Base-by-base conservation (phyloP, 1,284 basidiomycete species). In the Tilletia walkeri region DNA sequence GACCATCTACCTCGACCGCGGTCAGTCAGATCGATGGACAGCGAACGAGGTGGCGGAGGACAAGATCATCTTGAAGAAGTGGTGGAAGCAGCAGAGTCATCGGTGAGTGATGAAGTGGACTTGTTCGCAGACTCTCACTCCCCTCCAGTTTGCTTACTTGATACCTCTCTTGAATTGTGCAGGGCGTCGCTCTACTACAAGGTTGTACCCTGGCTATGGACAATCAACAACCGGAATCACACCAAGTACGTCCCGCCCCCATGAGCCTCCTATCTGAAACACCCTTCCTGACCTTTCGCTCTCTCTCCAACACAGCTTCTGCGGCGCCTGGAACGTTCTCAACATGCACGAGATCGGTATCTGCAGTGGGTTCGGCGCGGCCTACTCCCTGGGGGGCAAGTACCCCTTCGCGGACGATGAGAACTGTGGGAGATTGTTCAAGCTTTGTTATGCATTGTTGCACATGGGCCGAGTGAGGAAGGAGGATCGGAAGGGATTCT, bases 21-120 rank as follows among this genome's bases (percentile, higher is more conserved):
- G 86, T 36, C 86, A 85, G 48, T 81, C 85, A 59, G 68, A 86
- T 2, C 81, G 86, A 49, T 89, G 88, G 88, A 88, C 87, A 2
- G 85, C 85, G 71, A 82, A 83, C 56, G 88, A 88, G 67, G 88
- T 89, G 70, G 75, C 82, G 10, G 80, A 84, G 45, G 85, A 87
- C 65, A 87, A 88, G 79, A 84, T 87, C 69, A 87, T 89, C 61
- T 75, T 85, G 72, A 85, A 88, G 76, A 88, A 88, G 77, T 88
- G 87, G 88, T 88, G 88, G 88, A 88, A 88, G 79, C 88, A 89
- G 77, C 88, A 88, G 77, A 86, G 86, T 66, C 88, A 88, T 77
- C 85, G 88, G 9, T 88, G 87, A 87, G 87, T 88, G 24, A 30
- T 30, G 24, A 30, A 30, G 24, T 30, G 24, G 24, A 30, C 24